Evolutionary conservation across 495 filamentous ascomycete species (phyloP).

Genomic region (Penicillium paradoxum): DNA sequence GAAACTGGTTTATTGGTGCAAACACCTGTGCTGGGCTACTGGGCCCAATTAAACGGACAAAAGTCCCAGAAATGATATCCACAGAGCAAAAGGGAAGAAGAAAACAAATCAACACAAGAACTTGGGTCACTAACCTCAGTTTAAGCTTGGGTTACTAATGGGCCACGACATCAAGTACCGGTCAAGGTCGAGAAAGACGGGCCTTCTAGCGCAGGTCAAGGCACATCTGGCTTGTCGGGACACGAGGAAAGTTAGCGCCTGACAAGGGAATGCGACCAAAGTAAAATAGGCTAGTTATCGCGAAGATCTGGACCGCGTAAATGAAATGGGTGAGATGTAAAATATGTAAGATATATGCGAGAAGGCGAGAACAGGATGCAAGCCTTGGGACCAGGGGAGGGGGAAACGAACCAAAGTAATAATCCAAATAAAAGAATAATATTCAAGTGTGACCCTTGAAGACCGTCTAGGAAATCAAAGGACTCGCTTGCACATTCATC

Average conservation of each 20-base stretch:
- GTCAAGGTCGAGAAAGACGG: constrained; percentile 14
- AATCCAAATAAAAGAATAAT: constrained; percentile 12
- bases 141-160: constrained; percentile 17
- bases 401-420: neutral
- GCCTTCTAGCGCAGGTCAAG: constrained; percentile 13
- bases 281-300: constrained; percentile 14
- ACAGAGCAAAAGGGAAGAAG: neutral
- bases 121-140: constrained; percentile 16
- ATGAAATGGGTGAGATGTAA: constrained; percentile 12
- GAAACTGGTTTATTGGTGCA: neutral
- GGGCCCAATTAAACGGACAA: neutral
- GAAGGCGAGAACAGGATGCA: constrained; percentile 10
- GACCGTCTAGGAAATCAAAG: neutral
- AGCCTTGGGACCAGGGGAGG: neutral
- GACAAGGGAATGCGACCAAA: constrained; percentile 7
- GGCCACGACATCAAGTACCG: constrained; percentile 19
- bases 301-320: constrained; percentile 18
- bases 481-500: constrained; percentile 25
- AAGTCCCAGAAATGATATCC: constrained; percentile 3
- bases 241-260: constrained; percentile 12
- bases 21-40: neutral
- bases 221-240: constrained; percentile 13
- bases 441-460: constrained; percentile 5
- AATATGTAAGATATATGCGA: constrained; percentile 15
- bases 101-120: neutral